Conservation (phyloP, 192 early-diverging fungal species). For the Backusella liffmaniae region DNA sequence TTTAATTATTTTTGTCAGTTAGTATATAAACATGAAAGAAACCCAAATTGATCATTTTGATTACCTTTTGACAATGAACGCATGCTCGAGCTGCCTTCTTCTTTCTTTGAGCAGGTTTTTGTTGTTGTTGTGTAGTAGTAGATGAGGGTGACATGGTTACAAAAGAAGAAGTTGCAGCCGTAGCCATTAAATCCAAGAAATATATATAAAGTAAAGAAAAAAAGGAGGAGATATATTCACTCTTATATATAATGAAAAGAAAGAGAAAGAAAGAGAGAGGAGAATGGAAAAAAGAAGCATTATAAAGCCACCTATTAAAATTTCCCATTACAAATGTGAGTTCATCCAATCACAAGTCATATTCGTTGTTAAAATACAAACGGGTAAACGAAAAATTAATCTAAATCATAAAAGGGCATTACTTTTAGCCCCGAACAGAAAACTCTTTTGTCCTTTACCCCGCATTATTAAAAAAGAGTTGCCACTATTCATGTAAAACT, state of each 20-base stretch:
- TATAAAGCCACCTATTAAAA: neutral
- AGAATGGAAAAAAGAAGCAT: neutral
- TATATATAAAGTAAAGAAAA: neutral
- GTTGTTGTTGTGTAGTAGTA: neutral
- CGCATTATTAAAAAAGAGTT: neutral
- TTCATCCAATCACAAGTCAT: neutral
- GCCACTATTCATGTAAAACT: neutral
- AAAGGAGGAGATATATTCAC: neutral
- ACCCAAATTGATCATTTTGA: neutral
- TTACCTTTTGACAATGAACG: constrained; percentile 62
- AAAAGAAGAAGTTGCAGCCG: constrained; percentile 5
- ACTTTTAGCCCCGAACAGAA: neutral
- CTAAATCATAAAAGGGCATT: neutral
- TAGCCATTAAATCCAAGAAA: neutral
- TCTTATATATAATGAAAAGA: neutral
- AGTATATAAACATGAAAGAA: neutral
- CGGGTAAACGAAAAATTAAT: neutral
- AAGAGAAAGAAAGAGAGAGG: neutral
- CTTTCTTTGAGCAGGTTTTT: constrained; percentile 16
- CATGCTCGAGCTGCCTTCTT: constrained; percentile 48
- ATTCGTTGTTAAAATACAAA: neutral
- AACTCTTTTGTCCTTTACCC: neutral
- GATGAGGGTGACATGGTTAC: neutral
- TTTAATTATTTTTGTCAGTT: neutral
- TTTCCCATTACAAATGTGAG: constrained; percentile 2